phyloP scores from a whole-genome alignment of 441 rosid genomes.

The Gossypium aridum region DNA sequence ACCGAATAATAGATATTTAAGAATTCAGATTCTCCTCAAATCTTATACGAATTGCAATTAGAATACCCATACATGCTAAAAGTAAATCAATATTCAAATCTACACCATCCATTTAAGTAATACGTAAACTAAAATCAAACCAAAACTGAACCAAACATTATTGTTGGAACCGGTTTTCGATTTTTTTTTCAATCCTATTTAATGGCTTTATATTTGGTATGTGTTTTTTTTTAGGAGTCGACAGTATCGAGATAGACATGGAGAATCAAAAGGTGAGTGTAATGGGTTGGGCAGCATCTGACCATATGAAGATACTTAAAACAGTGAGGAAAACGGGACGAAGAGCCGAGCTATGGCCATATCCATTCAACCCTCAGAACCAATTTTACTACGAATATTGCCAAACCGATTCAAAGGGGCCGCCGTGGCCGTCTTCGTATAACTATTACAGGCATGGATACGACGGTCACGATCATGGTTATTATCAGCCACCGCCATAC shows the following conservation, averaged over 20 bases:
- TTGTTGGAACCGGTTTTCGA: too few relatives aligned
- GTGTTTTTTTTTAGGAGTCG: conserved; percentile 36
- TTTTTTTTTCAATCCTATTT: not conserved
- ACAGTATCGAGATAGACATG: conserved; percentile 49
- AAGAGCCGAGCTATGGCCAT: conserved; percentile 55
- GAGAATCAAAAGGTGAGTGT: conserved; percentile 66
- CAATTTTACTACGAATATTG: conserved; percentile 4
- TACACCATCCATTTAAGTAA: too few relatives aligned
- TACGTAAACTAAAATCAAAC: too few relatives aligned
- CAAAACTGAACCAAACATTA: too few relatives aligned
- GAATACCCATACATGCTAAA: too few relatives aligned
- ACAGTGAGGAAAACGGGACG: conserved; percentile 46
- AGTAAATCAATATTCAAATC: too few relatives aligned
- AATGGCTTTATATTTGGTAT: not conserved
- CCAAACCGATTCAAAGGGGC: conserved; percentile 1
- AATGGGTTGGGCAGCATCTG: conserved; percentile 44
- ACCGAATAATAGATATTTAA: too few relatives aligned
- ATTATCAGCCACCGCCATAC: conserved; percentile 30
- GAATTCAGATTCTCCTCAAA: too few relatives aligned
- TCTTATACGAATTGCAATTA: too few relatives aligned
- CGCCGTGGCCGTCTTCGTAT: conserved; percentile 20
- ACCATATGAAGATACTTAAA: conserved; percentile 49
- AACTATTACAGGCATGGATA: conserved; percentile 39
- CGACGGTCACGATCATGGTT: conserved; percentile 37
- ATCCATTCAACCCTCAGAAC: conserved; percentile 45